Conservation (phyloP, 1,284 basidiomycete genomes). For the Apiotrichum montevideense region DNA sequence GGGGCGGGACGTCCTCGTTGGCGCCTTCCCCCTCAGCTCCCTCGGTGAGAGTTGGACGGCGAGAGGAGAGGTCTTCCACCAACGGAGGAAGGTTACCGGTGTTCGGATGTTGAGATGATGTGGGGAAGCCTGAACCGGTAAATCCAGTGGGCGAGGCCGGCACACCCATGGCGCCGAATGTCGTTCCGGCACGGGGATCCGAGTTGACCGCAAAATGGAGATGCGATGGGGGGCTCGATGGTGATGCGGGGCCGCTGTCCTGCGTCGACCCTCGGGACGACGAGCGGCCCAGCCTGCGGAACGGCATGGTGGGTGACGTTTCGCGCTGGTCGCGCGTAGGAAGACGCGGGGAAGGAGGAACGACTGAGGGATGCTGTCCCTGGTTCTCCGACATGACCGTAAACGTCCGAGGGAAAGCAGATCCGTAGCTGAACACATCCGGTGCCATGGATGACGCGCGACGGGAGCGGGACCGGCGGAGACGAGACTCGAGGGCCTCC, state of each 20-base stretch:
- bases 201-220: background rate
- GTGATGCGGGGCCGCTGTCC: background rate
- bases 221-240: background rate
- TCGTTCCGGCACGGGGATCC: background rate
- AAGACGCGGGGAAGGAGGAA: background rate
- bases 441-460: conserved; percentile 2
- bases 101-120: background rate
- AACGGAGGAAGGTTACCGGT: background rate
- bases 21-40: background rate
- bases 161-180: background rate
- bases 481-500: conserved; percentile 30
- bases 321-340: background rate
- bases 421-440: conserved; percentile 3
- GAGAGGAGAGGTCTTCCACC: background rate
- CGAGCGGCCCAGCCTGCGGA: conserved; percentile 1
- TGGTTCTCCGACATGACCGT: conserved; percentile 1
- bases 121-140: background rate
- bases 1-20: no score
- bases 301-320: background rate
- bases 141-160: background rate
- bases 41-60: background rate
- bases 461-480: conserved; percentile 13
- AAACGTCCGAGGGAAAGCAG: conserved; percentile 6
- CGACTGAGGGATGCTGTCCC: background rate
- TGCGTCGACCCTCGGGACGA: background rate